Base-by-base conservation (phyloP, 2,329 filamentous ascomycete genomes). In the Trichoderma pleuroti region DNA sequence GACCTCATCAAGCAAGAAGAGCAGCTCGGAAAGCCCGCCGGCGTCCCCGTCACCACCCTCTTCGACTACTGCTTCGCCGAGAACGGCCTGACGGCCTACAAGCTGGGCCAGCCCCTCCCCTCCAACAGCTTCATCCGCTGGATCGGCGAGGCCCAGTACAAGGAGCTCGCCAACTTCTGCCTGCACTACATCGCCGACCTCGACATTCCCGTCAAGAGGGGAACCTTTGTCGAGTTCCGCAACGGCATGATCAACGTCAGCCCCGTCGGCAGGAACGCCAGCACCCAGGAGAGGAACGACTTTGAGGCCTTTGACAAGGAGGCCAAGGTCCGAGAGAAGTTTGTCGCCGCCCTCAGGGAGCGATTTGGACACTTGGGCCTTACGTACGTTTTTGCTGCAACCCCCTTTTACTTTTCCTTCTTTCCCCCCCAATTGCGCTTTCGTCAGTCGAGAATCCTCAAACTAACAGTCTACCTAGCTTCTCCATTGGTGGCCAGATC, bases 1-100 rank as follows among this genome's bases (percentile, higher is more conserved):
- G 92, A 98, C 86, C 88, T 97, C 73, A 84, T 82, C 80, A 98
- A 99, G 86, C 96, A 98, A 84, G 93, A 98, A 83, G 96, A 98
- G 83, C 95, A 98, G 84, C 88, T 98, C 73, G 94, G 94, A 80
- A 87, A 77, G 68, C 80, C 88, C 5, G 80, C 87, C 30, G 84
- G 87, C 71, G 81, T 83, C 32, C 86, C 91, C 75, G 95, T 98
- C 72, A 94, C 90, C 66, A 86, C 89, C 73, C 90, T 98, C 77
- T 99, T 99, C 86, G 96, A 99, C 86, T 99, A 93, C 85, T 96
- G 92, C 88, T 99, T 99, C 85, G 86, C 94, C 71, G 96, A 99
- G 85, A 99, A 99, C 84, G 96, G 96, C 12, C 89, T 99, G 75
- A 97, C 92, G 2, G 96, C 95, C 56, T 97, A 88, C 86, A 93